Base-by-base conservation (phyloP, 345 rosid species). In the Euclidium syriacum region DNA sequence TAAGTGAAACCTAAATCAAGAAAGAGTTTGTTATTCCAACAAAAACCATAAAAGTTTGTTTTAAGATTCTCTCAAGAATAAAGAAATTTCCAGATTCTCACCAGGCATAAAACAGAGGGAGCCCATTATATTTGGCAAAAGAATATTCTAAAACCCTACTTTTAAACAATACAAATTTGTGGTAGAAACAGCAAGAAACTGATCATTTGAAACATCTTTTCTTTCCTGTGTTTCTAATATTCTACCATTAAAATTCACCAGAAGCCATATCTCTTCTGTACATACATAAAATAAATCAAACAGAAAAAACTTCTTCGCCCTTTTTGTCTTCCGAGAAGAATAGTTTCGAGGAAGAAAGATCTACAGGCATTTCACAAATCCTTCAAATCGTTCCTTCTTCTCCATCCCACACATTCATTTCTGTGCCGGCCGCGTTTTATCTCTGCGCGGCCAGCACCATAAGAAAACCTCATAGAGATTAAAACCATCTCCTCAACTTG, bases 11-110 rank as follows among this genome's bases (percentile, higher is more conserved):
- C 70, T 64, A 71, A 30, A 40, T 48, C 3, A 62, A 57, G 70
- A 7, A 50, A 41, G 38, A 64, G 10, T 40, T 64, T 1, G 75
- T 64, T 64, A 18, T 19, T 42, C 41, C 40, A 71, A 64, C 70
- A 40, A 53, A 49, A 55, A 56, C 58, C 26, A 56, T 14, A 5
- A 10, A 5, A 4, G 44, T 46, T 36, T 62, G 64, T 38, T 63
- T 10, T 19, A 33, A 40, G 39, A 33, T 42, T 41, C 62, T 43
- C 35, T 19, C 41, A 30, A 58, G 11, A 10, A 15, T 0, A 24
- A 34, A 23, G 8, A 44, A 14, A 56, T 9, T 49, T 59, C 5
- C 41, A 40, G 47, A 61, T 16, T 42, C 47, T 34, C 27, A 7
- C 42, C 57, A 62, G 24, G 38, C 42, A 52, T 19, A 48, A 49